Evolutionary conservation across 805 yeast species (phyloP).

Genomic region (Saturnispora ahearnii): DNA sequence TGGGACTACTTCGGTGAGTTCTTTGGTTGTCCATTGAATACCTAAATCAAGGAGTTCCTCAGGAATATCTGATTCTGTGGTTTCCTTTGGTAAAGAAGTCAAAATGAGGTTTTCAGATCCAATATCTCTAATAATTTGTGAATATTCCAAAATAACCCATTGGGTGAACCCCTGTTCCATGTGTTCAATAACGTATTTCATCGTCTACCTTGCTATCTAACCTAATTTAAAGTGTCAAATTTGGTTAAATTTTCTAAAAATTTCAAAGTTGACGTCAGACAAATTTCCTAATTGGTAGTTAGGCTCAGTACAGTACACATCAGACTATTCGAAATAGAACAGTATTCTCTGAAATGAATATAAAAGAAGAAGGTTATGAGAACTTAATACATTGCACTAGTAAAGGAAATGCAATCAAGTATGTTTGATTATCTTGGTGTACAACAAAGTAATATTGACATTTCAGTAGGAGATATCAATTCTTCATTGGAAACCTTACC

Average conservation of each 20-base stretch:
- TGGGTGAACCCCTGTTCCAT: conserved; percentile 96
- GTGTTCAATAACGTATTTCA: conserved; percentile 93
- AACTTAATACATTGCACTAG: too few relatives aligned
- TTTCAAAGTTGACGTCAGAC: conserved; percentile 4
- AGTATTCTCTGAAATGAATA: too few relatives aligned
- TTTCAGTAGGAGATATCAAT: too few relatives aligned
- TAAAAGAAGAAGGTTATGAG: too few relatives aligned
- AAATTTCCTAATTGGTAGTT: background rate
- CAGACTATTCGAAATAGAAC: too few relatives aligned
- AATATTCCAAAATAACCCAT: conserved; percentile 88
- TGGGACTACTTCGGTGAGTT: conserved; percentile 38
- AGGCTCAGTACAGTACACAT: background rate
- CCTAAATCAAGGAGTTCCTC: conserved; percentile 47
- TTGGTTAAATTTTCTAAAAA: background rate
- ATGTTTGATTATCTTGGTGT: too few relatives aligned
- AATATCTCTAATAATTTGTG: conserved; percentile 72
- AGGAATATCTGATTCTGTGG: conserved; percentile 61
- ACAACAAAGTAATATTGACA: too few relatives aligned
- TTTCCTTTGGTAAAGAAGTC: conserved; percentile 62
- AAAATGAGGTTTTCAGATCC: conserved; percentile 68
- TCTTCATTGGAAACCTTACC: too few relatives aligned
- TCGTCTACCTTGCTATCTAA: conserved; percentile 18
- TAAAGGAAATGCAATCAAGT: too few relatives aligned
- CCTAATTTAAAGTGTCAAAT: background rate
- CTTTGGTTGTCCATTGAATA: conserved; percentile 74